Evolutionary conservation across 495 filamentous ascomycete genomes (phyloP).

Genomic region (Aspergillus kassunensis): DNA sequence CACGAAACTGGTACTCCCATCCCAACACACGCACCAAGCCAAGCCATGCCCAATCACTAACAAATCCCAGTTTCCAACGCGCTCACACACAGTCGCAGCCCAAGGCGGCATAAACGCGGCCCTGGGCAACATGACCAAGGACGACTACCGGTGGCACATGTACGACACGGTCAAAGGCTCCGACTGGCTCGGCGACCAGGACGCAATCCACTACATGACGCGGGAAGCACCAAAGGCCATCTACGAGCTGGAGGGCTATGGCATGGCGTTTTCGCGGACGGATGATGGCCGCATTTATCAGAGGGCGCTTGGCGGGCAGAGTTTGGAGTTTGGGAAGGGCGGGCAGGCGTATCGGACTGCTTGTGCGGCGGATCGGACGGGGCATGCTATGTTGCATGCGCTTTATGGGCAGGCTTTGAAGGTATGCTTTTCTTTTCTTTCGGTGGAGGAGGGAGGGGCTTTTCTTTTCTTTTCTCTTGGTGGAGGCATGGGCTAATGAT

Average conservation of each 20-base stretch:
- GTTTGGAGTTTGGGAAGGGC: not conserved
- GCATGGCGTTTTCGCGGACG: constrained; percentile 1
- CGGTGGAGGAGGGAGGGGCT: too few relatives aligned
- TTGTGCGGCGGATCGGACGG: not conserved
- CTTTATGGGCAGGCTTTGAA: not conserved
- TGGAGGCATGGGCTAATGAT: not conserved
- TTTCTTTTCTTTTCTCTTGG: not conserved
- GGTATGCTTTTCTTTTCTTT: not conserved
- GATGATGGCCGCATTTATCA: not conserved
- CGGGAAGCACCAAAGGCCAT: constrained; percentile 1
- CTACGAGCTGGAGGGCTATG: constrained; percentile 1
- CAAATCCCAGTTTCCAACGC: not conserved
- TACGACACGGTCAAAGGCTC: constrained; percentile 1
- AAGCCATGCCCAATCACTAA: too few relatives aligned
- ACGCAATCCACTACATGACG: constrained; percentile 3
- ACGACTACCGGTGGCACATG: constrained; percentile 3
- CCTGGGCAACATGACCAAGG: not conserved
- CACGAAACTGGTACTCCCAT: not conserved
- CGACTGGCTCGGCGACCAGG: constrained; percentile 2
- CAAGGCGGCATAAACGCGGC: constrained; percentile 49
- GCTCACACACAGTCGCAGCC: not conserved
- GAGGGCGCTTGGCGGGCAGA: not conserved
- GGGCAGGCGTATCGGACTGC: not conserved
- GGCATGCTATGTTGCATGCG: not conserved
- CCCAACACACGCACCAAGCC: too few relatives aligned